Base-by-base conservation (phyloP, 2,329 filamentous ascomycete species). In the Pseudophaeomoniella oleicola region DNA sequence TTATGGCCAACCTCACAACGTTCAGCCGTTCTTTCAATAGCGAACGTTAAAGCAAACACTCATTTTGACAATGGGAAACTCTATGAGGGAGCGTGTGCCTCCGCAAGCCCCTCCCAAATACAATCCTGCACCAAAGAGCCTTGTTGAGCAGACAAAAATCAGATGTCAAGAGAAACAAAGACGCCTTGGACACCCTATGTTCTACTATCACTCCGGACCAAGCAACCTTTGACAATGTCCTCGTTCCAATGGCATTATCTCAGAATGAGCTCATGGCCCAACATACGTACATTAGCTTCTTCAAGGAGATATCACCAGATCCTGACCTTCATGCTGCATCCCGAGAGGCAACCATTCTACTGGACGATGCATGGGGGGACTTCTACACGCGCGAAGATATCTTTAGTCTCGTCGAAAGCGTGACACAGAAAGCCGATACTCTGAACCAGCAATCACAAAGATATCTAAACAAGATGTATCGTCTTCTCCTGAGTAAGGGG, bases 231-330 rank as follows among this genome's bases (percentile, higher is more conserved):
- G 55, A 61, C 39, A 71, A 66, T 35, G 65, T 68, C 14, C 30
- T 74, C 37, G 59, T 72, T 19, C 83, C 84, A 13, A 75, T 88
- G 50, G 73, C 80, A 19, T 64, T 73, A 34, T 80, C 81, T 48
- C 79, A 85, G 60, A 80, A 86, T 55, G 51, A 64, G 27, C 64
- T 69, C 44, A 63, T 64, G 1, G 63, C 80, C 14, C 63, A 68
- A 41, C 59, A 65, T 33, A 67, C 74, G 39, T 84, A 85, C 44
- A 59, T 85, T 38, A 74, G 75, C 45, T 86, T 87, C 59, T 86
- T 86, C 57, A 78, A 85, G 51, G 75, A 81, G 44, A 79, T 86
- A 3, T 83, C 78, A n/a, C 69, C 67, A 1, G 66, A 82, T 49
- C 66, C 69, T 41, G 69, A 67, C 35, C 64, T 87, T 31, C 72